Evolutionary conservation across 2,329 filamentous ascomycete species (phyloP).

Genomic region (Bisporella sp.): DNA sequence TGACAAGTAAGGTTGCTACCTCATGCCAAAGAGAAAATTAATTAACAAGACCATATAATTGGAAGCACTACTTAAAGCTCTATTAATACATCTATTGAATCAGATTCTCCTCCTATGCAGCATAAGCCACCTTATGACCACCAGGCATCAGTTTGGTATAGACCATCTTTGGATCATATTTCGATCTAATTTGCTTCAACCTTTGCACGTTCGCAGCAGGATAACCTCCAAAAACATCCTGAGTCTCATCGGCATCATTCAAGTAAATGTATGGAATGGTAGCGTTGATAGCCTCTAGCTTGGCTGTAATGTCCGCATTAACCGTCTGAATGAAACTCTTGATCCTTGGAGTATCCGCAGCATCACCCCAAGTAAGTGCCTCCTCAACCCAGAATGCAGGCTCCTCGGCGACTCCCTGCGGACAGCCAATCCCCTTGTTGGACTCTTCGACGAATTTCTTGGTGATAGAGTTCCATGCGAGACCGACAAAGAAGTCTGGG

Average conservation of each 20-base stretch:
- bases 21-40: too few species aligned
- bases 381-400: conserved; percentile 14
- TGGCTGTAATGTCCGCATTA: conserved; percentile 10
- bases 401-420: conserved; percentile 10
- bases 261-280: conserved; percentile 8
- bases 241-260: conserved; percentile 14
- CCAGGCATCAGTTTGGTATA: conserved; percentile 14
- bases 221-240: conserved; percentile 25
- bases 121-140: conserved; percentile 12
- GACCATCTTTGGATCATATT: conserved; percentile 20
- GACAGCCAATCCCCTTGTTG: conserved; percentile 8
- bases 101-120: background rate
- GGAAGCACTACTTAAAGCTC: too few species aligned
- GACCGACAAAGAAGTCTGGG: conserved; percentile 1
- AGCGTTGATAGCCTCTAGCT: conserved; percentile 7
- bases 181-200: conserved; percentile 15
- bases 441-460: conserved; percentile 7
- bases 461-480: conserved; percentile 12
- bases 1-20: too few species aligned
- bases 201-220: conserved; percentile 26
- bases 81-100: too few species aligned
- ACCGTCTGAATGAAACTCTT: conserved; percentile 6
- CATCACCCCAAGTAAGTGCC: conserved; percentile 9
- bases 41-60: too few species aligned
- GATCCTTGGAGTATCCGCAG: conserved; percentile 4